phyloP scores from a whole-genome alignment of 352 stramenopile genomes.

The Phytophthora capsici region DNA sequence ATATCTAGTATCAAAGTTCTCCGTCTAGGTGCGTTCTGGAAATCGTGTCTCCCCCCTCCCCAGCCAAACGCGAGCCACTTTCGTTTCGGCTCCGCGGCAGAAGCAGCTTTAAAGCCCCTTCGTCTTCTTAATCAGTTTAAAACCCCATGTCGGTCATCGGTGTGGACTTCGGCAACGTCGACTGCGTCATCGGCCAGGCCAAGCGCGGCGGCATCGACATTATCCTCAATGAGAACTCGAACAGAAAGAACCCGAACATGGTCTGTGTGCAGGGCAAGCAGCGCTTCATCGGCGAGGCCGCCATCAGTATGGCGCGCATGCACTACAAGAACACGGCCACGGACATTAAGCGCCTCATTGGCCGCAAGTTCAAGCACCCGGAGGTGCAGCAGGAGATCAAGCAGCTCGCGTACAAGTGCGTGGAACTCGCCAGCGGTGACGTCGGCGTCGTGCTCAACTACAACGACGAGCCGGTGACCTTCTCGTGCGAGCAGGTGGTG shows the following conservation, averaged over 20 bases:
- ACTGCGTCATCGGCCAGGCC: conserved; percentile 96
- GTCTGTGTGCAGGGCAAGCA: conserved; percentile 91
- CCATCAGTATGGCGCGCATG: conserved; percentile 91
- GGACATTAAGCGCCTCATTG: conserved; percentile 97
- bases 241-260: conserved; percentile 97
- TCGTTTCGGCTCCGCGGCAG: conserved; percentile 32
- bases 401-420: conserved; percentile 91
- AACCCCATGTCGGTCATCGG: conserved; percentile 96
- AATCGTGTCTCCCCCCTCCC: conserved; percentile 4
- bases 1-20: conserved; percentile 9
- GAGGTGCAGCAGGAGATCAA: conserved; percentile 96
- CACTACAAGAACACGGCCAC: conserved; percentile 99
- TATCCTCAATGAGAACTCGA: conserved; percentile 99
- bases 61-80: conserved; percentile 31
- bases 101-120: conserved; percentile 9
- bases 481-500: conserved; percentile 96
- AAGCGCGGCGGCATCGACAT: conserved; percentile 98
- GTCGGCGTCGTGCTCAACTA: conserved; percentile 93
- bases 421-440: conserved; percentile 88
- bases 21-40: conserved; percentile 33
- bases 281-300: conserved; percentile 94
- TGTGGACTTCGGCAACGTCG: conserved; percentile 97
- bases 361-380: conserved; percentile 95
- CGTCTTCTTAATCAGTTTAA: neutral
- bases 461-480: conserved; percentile 89